These are phyloP conservation scores for Microdochium nivale DNA, from an alignment of 2,329 filamentous ascomycete genomes.

Conservation along the genomic window DNA sequence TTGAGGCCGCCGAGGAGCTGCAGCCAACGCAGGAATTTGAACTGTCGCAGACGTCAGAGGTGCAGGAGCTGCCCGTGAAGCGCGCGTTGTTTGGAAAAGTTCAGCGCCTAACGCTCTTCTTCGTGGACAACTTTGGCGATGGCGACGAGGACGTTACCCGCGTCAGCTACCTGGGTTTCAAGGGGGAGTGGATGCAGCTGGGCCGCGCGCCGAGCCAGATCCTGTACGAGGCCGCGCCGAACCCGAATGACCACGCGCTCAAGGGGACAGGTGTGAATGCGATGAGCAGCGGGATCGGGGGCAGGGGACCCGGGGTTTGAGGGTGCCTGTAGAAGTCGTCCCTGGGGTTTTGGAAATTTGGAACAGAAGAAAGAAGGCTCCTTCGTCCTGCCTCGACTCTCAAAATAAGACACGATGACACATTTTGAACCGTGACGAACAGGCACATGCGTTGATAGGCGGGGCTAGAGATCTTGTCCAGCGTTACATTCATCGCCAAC, in stretches of 20 bases:
- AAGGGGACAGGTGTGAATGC: constrained; percentile 47
- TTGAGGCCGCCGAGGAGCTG: constrained; percentile 62
- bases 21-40: constrained; percentile 67
- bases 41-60: constrained; percentile 66
- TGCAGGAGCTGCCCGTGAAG: constrained; percentile 83
- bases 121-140: constrained; percentile 81
- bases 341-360: too few relatives aligned
- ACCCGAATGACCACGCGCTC: constrained; percentile 75
- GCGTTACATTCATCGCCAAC: background rate
- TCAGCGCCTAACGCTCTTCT: constrained; percentile 75
- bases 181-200: constrained; percentile 85
- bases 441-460: background rate
- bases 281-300: constrained; percentile 46
- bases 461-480: background rate
- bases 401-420: too few relatives aligned
- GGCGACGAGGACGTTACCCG: constrained; percentile 51
- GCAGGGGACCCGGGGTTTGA: constrained; percentile 24
- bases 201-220: constrained; percentile 78
- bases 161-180: constrained; percentile 81
- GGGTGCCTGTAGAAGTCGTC: too few relatives aligned
- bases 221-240: constrained; percentile 87
- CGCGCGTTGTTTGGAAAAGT: constrained; percentile 83
- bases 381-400: too few relatives aligned
- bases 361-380: too few relatives aligned
- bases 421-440: too few relatives aligned